phyloP scores from a whole-genome alignment of 768 basidiomycete species.

The Leucocoprinus sp. region DNA sequence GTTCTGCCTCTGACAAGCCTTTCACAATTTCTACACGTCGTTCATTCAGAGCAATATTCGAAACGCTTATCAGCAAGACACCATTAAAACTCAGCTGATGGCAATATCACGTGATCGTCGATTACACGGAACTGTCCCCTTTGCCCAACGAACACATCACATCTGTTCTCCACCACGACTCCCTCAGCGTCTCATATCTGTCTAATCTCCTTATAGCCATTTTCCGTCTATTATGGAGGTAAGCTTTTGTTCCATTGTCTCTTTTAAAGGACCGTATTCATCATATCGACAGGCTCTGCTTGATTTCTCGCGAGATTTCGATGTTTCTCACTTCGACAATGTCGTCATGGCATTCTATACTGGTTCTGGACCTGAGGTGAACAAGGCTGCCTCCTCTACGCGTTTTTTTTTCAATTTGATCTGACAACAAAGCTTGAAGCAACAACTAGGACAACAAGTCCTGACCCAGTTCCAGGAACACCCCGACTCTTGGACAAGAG shows the following conservation, averaged over 20 bases:
- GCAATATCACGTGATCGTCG: slow-evolving; percentile 17
- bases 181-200: slow-evolving; percentile 13
- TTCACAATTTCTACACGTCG: not conserved
- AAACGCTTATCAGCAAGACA: too few relatives aligned
- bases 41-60: too few relatives aligned
- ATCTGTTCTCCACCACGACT: slow-evolving; percentile 16
- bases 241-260: slow-evolving; percentile 13
- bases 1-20: too few relatives aligned
- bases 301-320: slow-evolving; percentile 91
- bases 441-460: slow-evolving; percentile 90
- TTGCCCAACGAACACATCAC: slow-evolving; percentile 27
- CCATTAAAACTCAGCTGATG: slow-evolving; percentile 18
- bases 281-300: slow-evolving; percentile 60
- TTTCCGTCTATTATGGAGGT: slow-evolving; percentile 40
- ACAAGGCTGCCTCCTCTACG: slow-evolving; percentile 15
- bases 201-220: slow-evolving; percentile 12
- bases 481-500: slow-evolving; percentile 94
- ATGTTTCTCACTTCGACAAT: slow-evolving; percentile 87
- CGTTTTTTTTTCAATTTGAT: slow-evolving; percentile 18
- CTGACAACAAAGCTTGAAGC: slow-evolving; percentile 40
- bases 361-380: slow-evolving; percentile 74
- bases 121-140: slow-evolving; percentile 25
- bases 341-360: slow-evolving; percentile 91
- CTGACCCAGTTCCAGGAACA: slow-evolving; percentile 96
- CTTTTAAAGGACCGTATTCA: slow-evolving; percentile 4